phyloP scores from a whole-genome alignment of 1,139 yeast species.

The Spencermartinsiella ligniputridi region DNA sequence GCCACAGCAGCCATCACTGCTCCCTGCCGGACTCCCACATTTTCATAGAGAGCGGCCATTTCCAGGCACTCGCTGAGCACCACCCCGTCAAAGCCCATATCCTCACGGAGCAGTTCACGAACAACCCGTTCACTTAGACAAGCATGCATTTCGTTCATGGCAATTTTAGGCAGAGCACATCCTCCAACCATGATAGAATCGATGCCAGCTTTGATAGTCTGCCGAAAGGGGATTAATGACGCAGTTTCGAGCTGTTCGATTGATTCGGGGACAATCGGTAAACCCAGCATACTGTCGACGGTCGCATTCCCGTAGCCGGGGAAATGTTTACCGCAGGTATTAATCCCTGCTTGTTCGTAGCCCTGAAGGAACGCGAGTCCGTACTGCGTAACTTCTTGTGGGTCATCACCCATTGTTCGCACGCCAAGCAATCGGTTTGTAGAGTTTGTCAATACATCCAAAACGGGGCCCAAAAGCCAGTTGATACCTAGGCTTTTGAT shows the following conservation, averaged over 20 bases:
- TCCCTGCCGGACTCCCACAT: constrained; percentile 64
- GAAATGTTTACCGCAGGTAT: constrained; percentile 60
- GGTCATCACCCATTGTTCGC: constrained; percentile 58
- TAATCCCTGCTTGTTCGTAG: constrained; percentile 50
- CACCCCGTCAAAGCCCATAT: constrained; percentile 53
- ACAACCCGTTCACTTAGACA: constrained; percentile 57
- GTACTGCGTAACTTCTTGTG: constrained; percentile 53
- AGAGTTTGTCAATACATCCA: constrained; percentile 57
- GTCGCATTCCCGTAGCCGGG: constrained; percentile 65
- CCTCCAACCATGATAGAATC: constrained; percentile 65
- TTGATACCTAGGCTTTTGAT: constrained; percentile 52
- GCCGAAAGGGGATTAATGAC: constrained; percentile 51
- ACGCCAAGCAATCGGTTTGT: constrained; percentile 59
- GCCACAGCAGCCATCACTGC: constrained; percentile 59
- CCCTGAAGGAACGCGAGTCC: constrained; percentile 56
- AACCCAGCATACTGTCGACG: constrained; percentile 53
- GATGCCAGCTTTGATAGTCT: constrained; percentile 46
- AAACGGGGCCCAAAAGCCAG: constrained; percentile 59
- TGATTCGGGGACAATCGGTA: constrained; percentile 58
- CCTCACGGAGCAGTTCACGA: constrained; percentile 49
- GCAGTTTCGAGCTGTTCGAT: constrained; percentile 50
- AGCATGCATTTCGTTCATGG: constrained; percentile 61
- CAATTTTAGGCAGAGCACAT: constrained; percentile 61
- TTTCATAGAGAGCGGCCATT: constrained; percentile 59
- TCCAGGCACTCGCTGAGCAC: constrained; percentile 64